Base-by-base conservation (phyloP, 257 asterid species). In the Rauvolfia tetraphylla region DNA sequence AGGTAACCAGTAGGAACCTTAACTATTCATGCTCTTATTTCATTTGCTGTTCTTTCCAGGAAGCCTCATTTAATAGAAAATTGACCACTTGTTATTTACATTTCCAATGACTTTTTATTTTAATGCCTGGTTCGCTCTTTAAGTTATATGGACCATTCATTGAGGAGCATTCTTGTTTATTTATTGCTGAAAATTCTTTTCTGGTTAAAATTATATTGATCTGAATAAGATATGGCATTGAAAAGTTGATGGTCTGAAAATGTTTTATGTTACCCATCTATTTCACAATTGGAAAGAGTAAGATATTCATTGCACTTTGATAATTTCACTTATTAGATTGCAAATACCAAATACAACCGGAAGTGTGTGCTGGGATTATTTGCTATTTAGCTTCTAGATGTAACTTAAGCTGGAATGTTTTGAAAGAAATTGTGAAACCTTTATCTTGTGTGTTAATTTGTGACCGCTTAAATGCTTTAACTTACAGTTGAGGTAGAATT, bases 1-100 rank as follows among this genome's bases (percentile, higher is more conserved):
- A 84, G 97, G 99, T 95, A 83, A 80, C 57, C 58, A 42, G 71
- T 5, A 7, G 53, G 53, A 15, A 54, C 18, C 70, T 22, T 49
- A 25, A 9, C 29, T 1, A 38, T 63, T 36, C 49, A 56, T 15
- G 31, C 61, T 39, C 20, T 65, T 69, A 18, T 48, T 27, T 27
- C 54, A 5, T 42, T 54, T 22, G 51, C 49, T 53, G n/a, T 17
- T 2, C 23, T 59, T 44, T 23, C 14, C 57, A 29, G 20, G 20
- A 57, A 38, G 17, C 42, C 10, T 22, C 51, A 39, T 13, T 39
- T 0, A 76, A 17, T 27, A 36, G 65, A 66, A 51, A 71, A 44
- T 27, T 49, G 25, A 33, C 65, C 31, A 62, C n/a, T 46, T 66
- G 34, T 39, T 25, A 17, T 15, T 65, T 65, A 9, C 44, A 7